Base-by-base conservation (phyloP, 352 stramenopile species). In the Phytophthora hibernalis region DNA sequence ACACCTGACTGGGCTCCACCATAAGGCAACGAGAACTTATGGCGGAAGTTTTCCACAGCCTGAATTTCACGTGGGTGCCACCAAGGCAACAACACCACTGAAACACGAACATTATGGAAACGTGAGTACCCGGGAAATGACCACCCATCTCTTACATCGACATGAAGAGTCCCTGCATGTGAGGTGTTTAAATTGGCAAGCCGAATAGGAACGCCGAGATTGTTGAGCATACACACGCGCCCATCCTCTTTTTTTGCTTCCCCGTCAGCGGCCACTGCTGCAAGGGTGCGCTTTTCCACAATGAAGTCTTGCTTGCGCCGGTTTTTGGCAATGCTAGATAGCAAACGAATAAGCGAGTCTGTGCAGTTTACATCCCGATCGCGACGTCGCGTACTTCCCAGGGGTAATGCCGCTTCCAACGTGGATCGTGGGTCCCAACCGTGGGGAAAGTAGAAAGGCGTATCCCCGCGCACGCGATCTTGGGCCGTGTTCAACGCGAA, bases 361-460 rank as follows among this genome's bases (percentile, higher is more conserved):
- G 89, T 96, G 49, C 91, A 87, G 42, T 96, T 96, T 3, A 96
- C 73, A 65, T 96, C n/a, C n/a, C n/a, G n/a, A n/a, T n/a, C n/a
- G n/a, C n/a, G n/a, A n/a, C n/a, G n/a, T n/a, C n/a, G n/a, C n/a
- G n/a, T n/a, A n/a, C n/a, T n/a, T n/a, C n/a, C n/a, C n/a, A n/a
- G n/a, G n/a, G n/a, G n/a, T n/a, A n/a, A n/a, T n/a, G n/a, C n/a
- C n/a, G n/a, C n/a, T n/a, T n/a, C n/a, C n/a, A n/a, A n/a, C n/a
- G n/a, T n/a, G n/a, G n/a, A n/a, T n/a, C n/a, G n/a, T n/a, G n/a
- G n/a, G n/a, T n/a, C n/a, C n/a, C n/a, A n/a, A n/a, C n/a, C n/a
- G n/a, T n/a, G n/a, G n/a, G n/a, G n/a, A n/a, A n/a, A n/a, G n/a
- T n/a, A n/a, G n/a, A n/a, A n/a, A n/a, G n/a, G n/a, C n/a, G n/a